Conservation (phyloP, 1,139 yeast genomes). For the Torulaspora pretoriensis region DNA sequence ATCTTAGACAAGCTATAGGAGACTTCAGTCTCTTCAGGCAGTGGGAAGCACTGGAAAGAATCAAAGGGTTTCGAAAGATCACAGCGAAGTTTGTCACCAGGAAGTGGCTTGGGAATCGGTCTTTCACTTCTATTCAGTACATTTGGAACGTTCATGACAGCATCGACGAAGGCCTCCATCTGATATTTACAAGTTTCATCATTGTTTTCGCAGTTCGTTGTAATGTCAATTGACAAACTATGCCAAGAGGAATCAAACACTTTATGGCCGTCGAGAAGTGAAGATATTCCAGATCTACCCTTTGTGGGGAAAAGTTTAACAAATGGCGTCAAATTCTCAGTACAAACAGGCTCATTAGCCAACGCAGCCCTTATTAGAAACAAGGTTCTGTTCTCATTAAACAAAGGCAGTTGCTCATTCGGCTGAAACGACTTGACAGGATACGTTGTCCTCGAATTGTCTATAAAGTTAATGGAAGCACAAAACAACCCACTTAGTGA, state of each 20-base stretch:
- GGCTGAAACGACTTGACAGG: constrained; percentile 53
- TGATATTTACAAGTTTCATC: constrained; percentile 44
- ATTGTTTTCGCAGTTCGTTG: constrained; percentile 48
- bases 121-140: constrained; percentile 57
- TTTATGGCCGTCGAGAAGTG: constrained; percentile 88
- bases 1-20: constrained; percentile 57
- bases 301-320: constrained; percentile 85
- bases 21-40: constrained; percentile 50
- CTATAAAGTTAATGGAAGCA: constrained; percentile 89
- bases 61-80: constrained; percentile 56
- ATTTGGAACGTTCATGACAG: constrained; percentile 69
- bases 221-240: constrained; percentile 80
- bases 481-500: constrained; percentile 88
- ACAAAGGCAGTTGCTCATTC: constrained; percentile 28
- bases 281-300: constrained; percentile 85
- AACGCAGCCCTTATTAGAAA: constrained; percentile 76
- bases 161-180: constrained; percentile 68
- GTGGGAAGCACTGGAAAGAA: constrained; percentile 74
- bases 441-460: constrained; percentile 68
- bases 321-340: constrained; percentile 94
- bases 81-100: constrained; percentile 66
- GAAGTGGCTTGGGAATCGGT: constrained; percentile 77
- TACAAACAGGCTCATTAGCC: constrained; percentile 94
- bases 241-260: constrained; percentile 96
- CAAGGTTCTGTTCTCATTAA: constrained; percentile 37